These are phyloP conservation scores for Clitopilus hobsonii DNA, from an alignment of 768 basidiomycete species.

Conservation along the genomic window DNA sequence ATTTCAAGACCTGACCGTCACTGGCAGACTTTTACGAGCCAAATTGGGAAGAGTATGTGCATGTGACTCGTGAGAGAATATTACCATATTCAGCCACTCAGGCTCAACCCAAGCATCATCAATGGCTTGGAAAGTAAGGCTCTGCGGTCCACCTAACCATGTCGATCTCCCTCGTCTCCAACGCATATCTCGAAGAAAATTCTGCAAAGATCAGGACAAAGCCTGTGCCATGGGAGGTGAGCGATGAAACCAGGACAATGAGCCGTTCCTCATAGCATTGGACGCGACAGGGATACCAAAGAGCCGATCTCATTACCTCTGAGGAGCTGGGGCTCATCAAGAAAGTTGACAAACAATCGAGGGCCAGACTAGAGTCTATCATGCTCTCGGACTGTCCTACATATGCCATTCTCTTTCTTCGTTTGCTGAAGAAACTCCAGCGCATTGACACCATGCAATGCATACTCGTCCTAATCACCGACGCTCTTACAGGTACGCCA, in stretches of 20 bases:
- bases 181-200: conserved; percentile 80
- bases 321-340: conserved; percentile 89
- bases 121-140: background rate
- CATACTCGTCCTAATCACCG: conserved; percentile 81
- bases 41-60: conserved; percentile 1
- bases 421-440: conserved; percentile 79
- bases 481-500: conserved; percentile 72
- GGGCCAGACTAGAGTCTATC: conserved; percentile 67
- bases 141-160: conserved; percentile 28
- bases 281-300: conserved; percentile 81
- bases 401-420: conserved; percentile 87
- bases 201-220: conserved; percentile 87
- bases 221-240: conserved; percentile 95
- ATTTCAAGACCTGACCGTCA: background rate
- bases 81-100: background rate
- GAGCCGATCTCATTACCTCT: conserved; percentile 82
- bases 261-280: conserved; percentile 8
- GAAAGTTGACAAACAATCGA: conserved; percentile 81
- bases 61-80: conserved; percentile 12
- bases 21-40: conserved; percentile 3
- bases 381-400: conserved; percentile 77
- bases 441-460: conserved; percentile 85
- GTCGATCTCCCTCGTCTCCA: conserved; percentile 76
- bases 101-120: background rate
- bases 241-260: conserved; percentile 8